Evolutionary conservation across 2,329 filamentous ascomycete species (phyloP), one percentile per base, ranked within the genome.

Genomic region (Cladosporium halotolerans): DNA sequence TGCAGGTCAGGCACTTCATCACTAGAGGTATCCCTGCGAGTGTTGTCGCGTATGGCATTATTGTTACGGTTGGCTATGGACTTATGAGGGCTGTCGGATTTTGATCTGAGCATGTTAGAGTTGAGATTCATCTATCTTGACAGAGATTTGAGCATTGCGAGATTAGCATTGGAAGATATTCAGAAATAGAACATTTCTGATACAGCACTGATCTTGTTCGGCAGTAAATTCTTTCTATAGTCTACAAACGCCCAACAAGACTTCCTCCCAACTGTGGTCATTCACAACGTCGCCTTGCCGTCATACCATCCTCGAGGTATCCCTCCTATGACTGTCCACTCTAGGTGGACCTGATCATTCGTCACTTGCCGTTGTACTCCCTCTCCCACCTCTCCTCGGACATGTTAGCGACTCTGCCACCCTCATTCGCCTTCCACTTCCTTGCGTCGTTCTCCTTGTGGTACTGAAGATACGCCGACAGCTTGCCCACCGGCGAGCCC

Each of bases 1-100:
- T 99, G 51, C 79, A 86, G 56, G 95, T 99, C 49, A 88, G 87
- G 67, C 93, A 99, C 69, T 99, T 99, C 71, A 85, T 99, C 65
- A 95, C 87, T 48, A 79, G 91, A n/a, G 93, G 93, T 65, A 82
- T 99, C 36, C 92, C 93, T 1, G 85, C 87, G 66, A 95, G 88
- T 70, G 68, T 97, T 34, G 76, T 96, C 52, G 85, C 90, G 0
- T 85, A 95, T 61, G 70, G 78, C 0, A 88, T 99, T 9, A 85
- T 96, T 40, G 79, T 97, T 28, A 92, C 89, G 0, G 73, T 99
- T 40, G 95, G 93, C 0, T 99, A 96, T 71, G 89, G 85, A 2
- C 77, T 95, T 59, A 96, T 97, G 90, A 78, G 85, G 59, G 76
- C 89, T 46, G 84, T 81, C 9, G 84, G 84, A 1, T 76, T 89